Evolutionary conservation across 2,329 filamentous ascomycete species (phyloP).

Genomic region (Colletotrichum brevisporum): DNA sequence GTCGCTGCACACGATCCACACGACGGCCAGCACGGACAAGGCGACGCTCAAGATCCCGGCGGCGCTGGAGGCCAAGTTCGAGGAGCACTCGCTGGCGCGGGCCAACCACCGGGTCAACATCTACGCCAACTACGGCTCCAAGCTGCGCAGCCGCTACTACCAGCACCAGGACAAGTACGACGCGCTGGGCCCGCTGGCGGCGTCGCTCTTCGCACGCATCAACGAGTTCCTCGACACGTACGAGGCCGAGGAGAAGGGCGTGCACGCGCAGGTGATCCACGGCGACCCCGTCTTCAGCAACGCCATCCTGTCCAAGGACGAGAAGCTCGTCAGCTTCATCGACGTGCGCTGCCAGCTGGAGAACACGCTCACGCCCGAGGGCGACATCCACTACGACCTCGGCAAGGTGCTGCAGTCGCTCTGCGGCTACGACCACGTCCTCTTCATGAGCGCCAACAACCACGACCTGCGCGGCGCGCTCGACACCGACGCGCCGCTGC

Average conservation of each 20-base stretch:
- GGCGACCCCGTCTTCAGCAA: conserved; percentile 51
- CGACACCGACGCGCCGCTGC: conserved; percentile 41
- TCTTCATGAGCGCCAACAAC: conserved; percentile 45
- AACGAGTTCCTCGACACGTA: conserved; percentile 48
- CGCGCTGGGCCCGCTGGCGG: conserved; percentile 44
- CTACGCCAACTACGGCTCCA: conserved; percentile 46
- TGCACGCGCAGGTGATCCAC: conserved; percentile 46
- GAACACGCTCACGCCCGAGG: conserved; percentile 46
- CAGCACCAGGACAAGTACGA: conserved; percentile 44
- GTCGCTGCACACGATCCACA: conserved; percentile 46
- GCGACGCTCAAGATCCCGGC: conserved; percentile 43
- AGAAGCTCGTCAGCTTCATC: conserved; percentile 47
- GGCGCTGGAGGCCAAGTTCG: conserved; percentile 45
- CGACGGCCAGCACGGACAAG: conserved; percentile 40
- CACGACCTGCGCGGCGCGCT: conserved; percentile 39
- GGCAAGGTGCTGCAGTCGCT: conserved; percentile 50
- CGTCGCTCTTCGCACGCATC: conserved; percentile 45
- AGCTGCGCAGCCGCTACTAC: conserved; percentile 44
- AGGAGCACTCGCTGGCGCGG: conserved; percentile 41
- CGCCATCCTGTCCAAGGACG: conserved; percentile 47
- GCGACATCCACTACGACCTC: conserved; percentile 50
- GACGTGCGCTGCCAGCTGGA: conserved; percentile 49
- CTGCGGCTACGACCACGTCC: conserved; percentile 49
- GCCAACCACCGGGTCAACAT: conserved; percentile 45
- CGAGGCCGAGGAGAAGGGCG: conserved; percentile 47